Conservation (phyloP, 164 flowering plant species). For the Berberis thunbergii region DNA sequence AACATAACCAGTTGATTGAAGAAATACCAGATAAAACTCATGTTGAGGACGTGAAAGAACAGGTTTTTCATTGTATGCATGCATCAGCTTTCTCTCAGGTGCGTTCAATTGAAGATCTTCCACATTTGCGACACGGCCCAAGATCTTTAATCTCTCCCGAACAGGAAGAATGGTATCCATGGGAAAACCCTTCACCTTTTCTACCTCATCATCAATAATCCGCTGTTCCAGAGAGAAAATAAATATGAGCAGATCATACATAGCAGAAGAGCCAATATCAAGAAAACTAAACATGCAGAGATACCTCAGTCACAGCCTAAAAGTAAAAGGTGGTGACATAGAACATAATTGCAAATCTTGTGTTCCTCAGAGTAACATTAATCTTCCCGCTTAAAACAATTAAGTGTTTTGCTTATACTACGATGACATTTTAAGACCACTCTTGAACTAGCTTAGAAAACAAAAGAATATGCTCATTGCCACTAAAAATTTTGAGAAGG, state of each 20-base stretch:
- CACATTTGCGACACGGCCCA: constrained; percentile 87
- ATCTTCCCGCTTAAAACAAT: too few relatives aligned
- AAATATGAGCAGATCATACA: neutral
- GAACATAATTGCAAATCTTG: too few relatives aligned
- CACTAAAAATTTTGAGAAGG: neutral
- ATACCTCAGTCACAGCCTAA: neutral
- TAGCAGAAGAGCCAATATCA: neutral
- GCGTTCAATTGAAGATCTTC: constrained; percentile 81
- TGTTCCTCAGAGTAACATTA: too few relatives aligned
- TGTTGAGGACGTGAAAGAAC: constrained; percentile 99
- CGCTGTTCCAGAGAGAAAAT: constrained; percentile 33
- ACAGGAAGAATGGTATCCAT: constrained; percentile 62
- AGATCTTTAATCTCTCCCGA: constrained; percentile 87
- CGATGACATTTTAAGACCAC: too few relatives aligned
- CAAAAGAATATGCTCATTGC: too few relatives aligned
- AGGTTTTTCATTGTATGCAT: constrained; percentile 97
- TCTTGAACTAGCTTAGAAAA: too few relatives aligned
- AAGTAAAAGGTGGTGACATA: too few relatives aligned
- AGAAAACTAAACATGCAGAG: neutral
- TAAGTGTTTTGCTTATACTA: too few relatives aligned
- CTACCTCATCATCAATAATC: constrained; percentile 77
- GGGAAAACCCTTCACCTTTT: constrained; percentile 81
- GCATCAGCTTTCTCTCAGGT: constrained; percentile 88
- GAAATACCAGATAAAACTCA: constrained; percentile 59
- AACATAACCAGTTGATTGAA: constrained; percentile 11